Evolutionary conservation across 176 grass and related monocot species (phyloP), one percentile per base, ranked within the genome.

Genomic region (Bothriochloa decipiens): DNA sequence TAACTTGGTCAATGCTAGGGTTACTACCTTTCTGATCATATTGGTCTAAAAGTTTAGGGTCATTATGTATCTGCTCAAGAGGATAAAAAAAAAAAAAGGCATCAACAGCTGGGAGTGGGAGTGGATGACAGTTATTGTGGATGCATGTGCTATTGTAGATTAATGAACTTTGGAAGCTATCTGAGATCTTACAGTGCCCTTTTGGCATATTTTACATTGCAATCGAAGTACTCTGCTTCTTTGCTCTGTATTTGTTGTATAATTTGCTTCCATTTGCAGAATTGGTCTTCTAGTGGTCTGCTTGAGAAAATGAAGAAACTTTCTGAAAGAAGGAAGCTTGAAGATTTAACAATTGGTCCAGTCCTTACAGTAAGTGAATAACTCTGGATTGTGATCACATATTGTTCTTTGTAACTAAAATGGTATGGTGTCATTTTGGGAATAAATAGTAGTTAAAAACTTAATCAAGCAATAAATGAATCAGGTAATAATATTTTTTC

Each of bases 341-440:
- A 96, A 88, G 96, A 96, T 84, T 92, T 98, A 88, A 98, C 96
- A 32, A 58, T 98, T 77, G 96, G 96, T 28, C 93, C 96, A 47
- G 96, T 96, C 79, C 91, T 96, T 78, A 98, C 93, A 36, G 96
- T 98, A 86, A 94, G 89, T 88, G n/a, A 53, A 28, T 40, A 69
- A 33, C n/a, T 89, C 18, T 58, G 40, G 39, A 11, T 13, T 40
- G 36, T 81, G 77, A 16, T 5, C 35, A 22, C 40, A 41, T 64
- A 4, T 8, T 78, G n/a, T 70, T 72, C 61, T 79, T 82, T 43
- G n/a, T 26, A 67, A 52, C 58, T 85, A 37, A 35, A 0, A 62
- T 62, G 16, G 0, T 4, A 23, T 83, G 11, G 1, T 77, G 8
- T 83, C 1, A 0, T 78, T 45, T 50, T 83, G 28, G 41, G 1